Conservation (phyloP, 306 rosid genomes). For the Quercus cerris region DNA sequence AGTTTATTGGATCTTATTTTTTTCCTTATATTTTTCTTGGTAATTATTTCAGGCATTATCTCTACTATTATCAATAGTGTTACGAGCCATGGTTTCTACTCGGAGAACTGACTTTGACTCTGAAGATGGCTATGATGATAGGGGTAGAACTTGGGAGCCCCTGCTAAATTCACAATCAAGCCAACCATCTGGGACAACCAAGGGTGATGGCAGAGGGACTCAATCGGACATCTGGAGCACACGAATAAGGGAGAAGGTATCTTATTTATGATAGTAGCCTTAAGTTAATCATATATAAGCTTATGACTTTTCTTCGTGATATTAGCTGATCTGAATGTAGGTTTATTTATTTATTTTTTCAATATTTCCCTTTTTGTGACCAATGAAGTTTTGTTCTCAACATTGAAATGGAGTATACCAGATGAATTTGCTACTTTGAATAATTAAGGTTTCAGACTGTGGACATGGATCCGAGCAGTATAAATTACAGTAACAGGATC, state of each 20-base stretch:
- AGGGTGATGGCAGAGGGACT: conserved; percentile 44
- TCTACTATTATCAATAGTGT: conserved; percentile 61
- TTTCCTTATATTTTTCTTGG: conserved; percentile 24
- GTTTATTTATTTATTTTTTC: not conserved
- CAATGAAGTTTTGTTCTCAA: not conserved
- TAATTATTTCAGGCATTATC: conserved; percentile 59
- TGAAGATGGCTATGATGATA: conserved; percentile 48
- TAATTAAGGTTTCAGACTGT: not conserved
- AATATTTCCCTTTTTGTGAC: not conserved
- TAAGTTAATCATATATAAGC: not conserved
- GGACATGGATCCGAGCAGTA: not conserved
- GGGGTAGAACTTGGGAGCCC: conserved; percentile 70
- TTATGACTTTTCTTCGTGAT: not conserved
- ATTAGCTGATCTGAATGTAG: not conserved
- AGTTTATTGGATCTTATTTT: not conserved
- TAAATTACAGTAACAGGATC: not conserved
- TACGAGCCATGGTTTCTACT: conserved; percentile 71
- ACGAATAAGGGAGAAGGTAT: conserved; percentile 86
- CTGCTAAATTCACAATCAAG: conserved; percentile 51
- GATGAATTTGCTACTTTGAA: not conserved
- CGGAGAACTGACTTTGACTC: conserved; percentile 40
- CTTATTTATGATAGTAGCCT: conserved; percentile 9
- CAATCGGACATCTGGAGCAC: conserved; percentile 81
- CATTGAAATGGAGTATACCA: not conserved
- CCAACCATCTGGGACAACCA: conserved; percentile 58